Evolutionary conservation across 495 filamentous ascomycete species (phyloP).

Genomic region (Chaetomium tenue): DNA sequence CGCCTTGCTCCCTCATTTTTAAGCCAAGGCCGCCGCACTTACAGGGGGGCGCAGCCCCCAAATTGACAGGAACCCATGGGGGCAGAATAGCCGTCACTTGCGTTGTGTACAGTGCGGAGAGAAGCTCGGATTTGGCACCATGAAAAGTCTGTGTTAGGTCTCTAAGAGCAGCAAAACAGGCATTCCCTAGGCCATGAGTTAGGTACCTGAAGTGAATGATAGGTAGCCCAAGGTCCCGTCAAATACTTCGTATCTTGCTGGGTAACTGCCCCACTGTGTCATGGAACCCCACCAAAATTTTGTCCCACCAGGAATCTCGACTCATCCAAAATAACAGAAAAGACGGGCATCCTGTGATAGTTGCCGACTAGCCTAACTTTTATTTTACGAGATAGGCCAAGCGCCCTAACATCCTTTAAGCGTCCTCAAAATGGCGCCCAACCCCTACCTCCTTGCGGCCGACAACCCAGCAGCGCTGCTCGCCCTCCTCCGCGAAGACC

Average conservation of each 20-base stretch:
- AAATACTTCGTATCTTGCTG: too few relatives aligned
- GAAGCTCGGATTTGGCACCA: too few relatives aligned
- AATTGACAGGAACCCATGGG: neutral
- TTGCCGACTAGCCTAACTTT: too few relatives aligned
- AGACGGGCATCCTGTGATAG: too few relatives aligned
- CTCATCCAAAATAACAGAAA: too few relatives aligned
- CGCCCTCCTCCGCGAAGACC: slow-evolving; percentile 63
- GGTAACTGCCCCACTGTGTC: slow-evolving; percentile 17
- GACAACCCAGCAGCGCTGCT: slow-evolving; percentile 67
- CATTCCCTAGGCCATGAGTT: too few relatives aligned
- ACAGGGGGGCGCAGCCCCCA: neutral
- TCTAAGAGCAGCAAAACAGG: too few relatives aligned
- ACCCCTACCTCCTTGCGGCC: slow-evolving; percentile 75
- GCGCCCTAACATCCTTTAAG: neutral
- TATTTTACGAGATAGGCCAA: neutral
- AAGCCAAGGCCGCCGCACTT: neutral
- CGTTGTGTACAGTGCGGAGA: too few relatives aligned
- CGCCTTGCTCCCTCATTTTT: neutral
- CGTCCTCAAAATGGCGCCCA: slow-evolving; percentile 50
- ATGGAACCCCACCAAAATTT: slow-evolving; percentile 25
- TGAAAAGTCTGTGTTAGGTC: too few relatives aligned
- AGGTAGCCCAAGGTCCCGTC: too few relatives aligned
- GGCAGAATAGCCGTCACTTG: neutral
- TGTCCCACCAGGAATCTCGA: neutral
- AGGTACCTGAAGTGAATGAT: too few relatives aligned